A percentile compares a stretch with the other conserved stretches of the same genome.
phyloP scores from a whole-genome alignment of 768 basidiomycete species.

The Mrakia hoshinonis region DNA sequence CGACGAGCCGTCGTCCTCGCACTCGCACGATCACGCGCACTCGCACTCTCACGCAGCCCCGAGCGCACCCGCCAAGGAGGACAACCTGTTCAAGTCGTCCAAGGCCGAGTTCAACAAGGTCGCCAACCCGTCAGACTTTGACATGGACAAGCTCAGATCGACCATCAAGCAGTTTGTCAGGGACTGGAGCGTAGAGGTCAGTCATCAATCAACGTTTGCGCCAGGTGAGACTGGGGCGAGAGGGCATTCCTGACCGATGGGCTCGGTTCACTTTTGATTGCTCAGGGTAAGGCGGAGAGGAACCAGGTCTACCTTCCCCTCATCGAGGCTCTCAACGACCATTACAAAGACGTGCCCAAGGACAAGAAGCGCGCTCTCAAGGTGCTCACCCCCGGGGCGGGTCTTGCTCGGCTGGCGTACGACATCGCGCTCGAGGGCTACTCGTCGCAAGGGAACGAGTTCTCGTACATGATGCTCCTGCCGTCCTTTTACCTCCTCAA shows the following conservation, averaged over 20 bases:
- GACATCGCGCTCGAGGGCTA: conserved; percentile 80
- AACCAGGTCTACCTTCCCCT: conserved; percentile 73
- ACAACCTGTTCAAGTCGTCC: conserved; percentile 23
- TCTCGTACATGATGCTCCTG: conserved; percentile 46
- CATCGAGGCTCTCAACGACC: conserved; percentile 58
- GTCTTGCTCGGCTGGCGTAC: conserved; percentile 77
- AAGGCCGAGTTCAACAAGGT: conserved; percentile 30
- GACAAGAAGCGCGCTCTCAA: conserved; percentile 56
- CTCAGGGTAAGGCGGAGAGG: conserved; percentile 65
- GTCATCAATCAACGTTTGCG: conserved; percentile 21
- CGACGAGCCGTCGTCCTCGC: conserved; percentile 35
- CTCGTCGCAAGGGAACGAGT: conserved; percentile 81
- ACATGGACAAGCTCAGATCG: conserved; percentile 84
- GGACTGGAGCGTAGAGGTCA: conserved; percentile 81
- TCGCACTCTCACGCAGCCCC: conserved; percentile 30
- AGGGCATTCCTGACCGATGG: background rate
- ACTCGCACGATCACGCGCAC: conserved; percentile 31
- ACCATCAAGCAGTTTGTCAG: conserved; percentile 87
- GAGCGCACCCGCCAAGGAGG: conserved; percentile 47
- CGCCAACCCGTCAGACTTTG: conserved; percentile 22
- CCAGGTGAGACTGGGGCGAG: background rate
- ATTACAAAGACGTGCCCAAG: conserved; percentile 53
- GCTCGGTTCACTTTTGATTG: background rate
- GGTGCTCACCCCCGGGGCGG: conserved; percentile 83
- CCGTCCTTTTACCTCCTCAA: conserved; percentile 82